phyloP scores from a whole-genome alignment of 768 basidiomycete genomes.

The Pilatotrama ljubarskyi region DNA sequence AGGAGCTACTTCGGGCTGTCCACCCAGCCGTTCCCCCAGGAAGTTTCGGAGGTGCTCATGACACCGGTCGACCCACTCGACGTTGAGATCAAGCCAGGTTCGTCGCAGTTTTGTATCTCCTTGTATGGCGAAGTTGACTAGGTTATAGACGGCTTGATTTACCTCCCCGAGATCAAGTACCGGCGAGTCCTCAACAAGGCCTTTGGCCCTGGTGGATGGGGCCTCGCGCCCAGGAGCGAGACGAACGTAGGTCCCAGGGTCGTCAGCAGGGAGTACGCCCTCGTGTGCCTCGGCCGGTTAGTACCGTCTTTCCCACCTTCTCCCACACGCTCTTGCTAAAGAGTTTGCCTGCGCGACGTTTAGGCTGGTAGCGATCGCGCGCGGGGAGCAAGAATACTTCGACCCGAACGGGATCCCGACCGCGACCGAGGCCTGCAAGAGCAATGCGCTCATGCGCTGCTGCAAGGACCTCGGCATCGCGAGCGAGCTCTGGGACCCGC shows the following conservation, averaged over 20 bases:
- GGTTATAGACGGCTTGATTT: slow-evolving; percentile 80
- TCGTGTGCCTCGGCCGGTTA: slow-evolving; percentile 89
- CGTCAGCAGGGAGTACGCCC: slow-evolving; percentile 91
- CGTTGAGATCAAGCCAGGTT: slow-evolving; percentile 94
- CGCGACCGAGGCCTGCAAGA: slow-evolving; percentile 93
- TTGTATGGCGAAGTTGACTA: neutral
- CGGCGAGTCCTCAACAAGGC: slow-evolving; percentile 88
- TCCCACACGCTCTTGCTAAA: neutral
- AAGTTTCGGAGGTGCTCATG: slow-evolving; percentile 69
- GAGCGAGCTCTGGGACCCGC: slow-evolving; percentile 97
- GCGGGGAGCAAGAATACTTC: slow-evolving; percentile 97
- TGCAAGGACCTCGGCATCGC: slow-evolving; percentile 96
- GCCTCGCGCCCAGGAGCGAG: slow-evolving; percentile 89
- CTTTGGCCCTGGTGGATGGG: slow-evolving; percentile 97
- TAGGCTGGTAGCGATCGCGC: slow-evolving; percentile 86
- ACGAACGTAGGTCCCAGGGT: slow-evolving; percentile 86
- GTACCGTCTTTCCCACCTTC: slow-evolving; percentile 27
- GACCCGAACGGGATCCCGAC: slow-evolving; percentile 89
- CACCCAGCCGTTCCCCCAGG: slow-evolving; percentile 71
- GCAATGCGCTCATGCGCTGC: slow-evolving; percentile 96
- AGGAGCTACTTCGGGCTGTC: slow-evolving; percentile 84
- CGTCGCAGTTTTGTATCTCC: slow-evolving; percentile 26
- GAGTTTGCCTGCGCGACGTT: neutral
- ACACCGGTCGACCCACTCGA: slow-evolving; percentile 75
- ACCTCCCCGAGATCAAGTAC: slow-evolving; percentile 97